Evolutionary conservation across 768 basidiomycete genomes (phyloP).

Genomic region (Leccinellum luteum): DNA sequence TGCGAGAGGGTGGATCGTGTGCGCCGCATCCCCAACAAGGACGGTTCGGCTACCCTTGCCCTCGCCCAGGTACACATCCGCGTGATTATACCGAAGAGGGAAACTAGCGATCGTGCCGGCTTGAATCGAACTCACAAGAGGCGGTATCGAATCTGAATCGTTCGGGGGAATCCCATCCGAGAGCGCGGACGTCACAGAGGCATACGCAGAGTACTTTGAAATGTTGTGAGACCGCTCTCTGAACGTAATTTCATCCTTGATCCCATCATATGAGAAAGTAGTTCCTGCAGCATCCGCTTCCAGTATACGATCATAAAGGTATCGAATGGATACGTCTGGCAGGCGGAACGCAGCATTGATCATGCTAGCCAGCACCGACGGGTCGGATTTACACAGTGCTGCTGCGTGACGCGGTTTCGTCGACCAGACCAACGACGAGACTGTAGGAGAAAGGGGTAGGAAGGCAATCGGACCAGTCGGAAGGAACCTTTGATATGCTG

Average conservation of each 20-base stretch:
- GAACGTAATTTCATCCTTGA: constrained; percentile 66
- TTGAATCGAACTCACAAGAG: constrained; percentile 70
- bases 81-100: constrained; percentile 84
- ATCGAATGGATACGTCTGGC: constrained; percentile 68
- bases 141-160: constrained; percentile 67
- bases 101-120: constrained; percentile 80
- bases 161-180: constrained; percentile 55
- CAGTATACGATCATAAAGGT: constrained; percentile 60
- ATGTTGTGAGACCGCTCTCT: constrained; percentile 72
- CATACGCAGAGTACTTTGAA: constrained; percentile 58
- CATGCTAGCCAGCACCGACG: constrained; percentile 64
- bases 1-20: constrained; percentile 91
- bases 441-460: constrained; percentile 76
- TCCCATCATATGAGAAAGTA: constrained; percentile 46
- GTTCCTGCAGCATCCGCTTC: constrained; percentile 46
- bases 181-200: constrained; percentile 39
- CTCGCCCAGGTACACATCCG: constrained; percentile 82
- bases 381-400: constrained; percentile 64
- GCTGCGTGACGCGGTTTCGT: constrained; percentile 73
- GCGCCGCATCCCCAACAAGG: constrained; percentile 94
- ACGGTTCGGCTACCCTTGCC: constrained; percentile 67
- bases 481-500: constrained; percentile 92
- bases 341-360: constrained; percentile 91
- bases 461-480: constrained; percentile 96
- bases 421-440: constrained; percentile 93